Conservation (phyloP, 148 eudicot species). For the Salicornia ramosissima region DNA sequence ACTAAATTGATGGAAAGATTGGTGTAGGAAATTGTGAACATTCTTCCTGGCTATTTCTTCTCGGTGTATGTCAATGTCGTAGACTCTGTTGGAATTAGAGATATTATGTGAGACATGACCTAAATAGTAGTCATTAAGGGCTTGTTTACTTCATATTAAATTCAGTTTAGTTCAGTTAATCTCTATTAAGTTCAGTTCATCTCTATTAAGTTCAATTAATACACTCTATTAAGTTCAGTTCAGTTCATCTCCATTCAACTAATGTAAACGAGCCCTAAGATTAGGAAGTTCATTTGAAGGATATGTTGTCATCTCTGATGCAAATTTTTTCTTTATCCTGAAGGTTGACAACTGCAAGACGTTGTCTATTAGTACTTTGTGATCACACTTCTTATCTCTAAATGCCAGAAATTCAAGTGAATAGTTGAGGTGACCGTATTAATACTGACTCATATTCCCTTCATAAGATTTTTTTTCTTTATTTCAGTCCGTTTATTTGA, state of each 20-base stretch:
- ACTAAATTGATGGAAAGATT: background rate
- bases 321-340: background rate
- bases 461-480: background rate
- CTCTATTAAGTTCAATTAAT: too few species aligned
- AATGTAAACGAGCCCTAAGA: too few species aligned
- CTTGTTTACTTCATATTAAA: too few species aligned
- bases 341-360: background rate
- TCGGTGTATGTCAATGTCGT: background rate
- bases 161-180: too few species aligned
- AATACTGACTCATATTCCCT: background rate
- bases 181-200: too few species aligned
- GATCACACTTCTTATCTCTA: background rate
- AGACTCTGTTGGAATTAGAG: background rate
- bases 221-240: too few species aligned
- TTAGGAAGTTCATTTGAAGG: background rate
- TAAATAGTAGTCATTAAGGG: too few species aligned
- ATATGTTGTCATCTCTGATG: background rate
- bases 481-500: background rate
- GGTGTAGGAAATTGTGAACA: background rate
- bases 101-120: background rate
- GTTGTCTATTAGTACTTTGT: background rate
- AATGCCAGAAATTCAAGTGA: background rate
- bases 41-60: background rate
- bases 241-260: too few species aligned
- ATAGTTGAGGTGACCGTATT: background rate